These are phyloP conservation scores for Dorcoceras hygrometricum DNA, from an alignment of 257 asterid genomes.

Conservation along the genomic window DNA sequence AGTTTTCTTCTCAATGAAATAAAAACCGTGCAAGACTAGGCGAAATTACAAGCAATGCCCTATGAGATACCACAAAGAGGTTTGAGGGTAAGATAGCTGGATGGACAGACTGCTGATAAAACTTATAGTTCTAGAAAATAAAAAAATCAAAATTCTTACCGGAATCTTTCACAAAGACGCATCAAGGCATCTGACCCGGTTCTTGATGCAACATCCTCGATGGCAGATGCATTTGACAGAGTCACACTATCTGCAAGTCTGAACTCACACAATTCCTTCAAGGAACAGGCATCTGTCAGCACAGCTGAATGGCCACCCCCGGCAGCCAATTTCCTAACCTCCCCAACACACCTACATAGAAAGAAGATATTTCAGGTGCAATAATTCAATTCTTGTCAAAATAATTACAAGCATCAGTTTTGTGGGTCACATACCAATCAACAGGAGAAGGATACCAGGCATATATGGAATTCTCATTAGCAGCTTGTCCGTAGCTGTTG, in stretches of 20 bases:
- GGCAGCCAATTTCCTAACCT: conserved; percentile 83
- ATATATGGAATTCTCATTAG: conserved; percentile 81
- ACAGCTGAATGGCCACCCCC: conserved; percentile 99
- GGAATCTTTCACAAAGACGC: conserved; percentile 74
- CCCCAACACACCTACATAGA: conserved; percentile 75
- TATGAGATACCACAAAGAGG: neutral
- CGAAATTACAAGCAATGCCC: neutral
- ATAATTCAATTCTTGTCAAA: neutral
- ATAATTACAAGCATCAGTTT: neutral
- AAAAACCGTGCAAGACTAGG: neutral
- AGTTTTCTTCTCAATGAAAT: neutral
- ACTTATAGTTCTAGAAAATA: neutral
- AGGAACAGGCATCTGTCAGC: conserved; percentile 83
- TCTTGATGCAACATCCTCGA: conserved; percentile 79
- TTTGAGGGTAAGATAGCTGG: neutral
- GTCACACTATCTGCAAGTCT: conserved; percentile 67
- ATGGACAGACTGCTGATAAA: neutral
- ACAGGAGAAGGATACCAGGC: conserved; percentile 98
- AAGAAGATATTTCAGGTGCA: neutral
- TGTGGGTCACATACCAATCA: conserved; percentile 59
- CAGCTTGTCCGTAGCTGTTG: conserved; percentile 96
- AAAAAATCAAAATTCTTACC: conserved; percentile 35
- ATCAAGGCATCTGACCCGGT: conserved; percentile 87
- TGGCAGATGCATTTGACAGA: conserved; percentile 59
- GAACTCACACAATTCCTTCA: conserved; percentile 90